These are phyloP conservation scores for Chaetomium sp. DNA, from an alignment of 2,329 filamentous ascomycete species.

Conservation along the genomic window DNA sequence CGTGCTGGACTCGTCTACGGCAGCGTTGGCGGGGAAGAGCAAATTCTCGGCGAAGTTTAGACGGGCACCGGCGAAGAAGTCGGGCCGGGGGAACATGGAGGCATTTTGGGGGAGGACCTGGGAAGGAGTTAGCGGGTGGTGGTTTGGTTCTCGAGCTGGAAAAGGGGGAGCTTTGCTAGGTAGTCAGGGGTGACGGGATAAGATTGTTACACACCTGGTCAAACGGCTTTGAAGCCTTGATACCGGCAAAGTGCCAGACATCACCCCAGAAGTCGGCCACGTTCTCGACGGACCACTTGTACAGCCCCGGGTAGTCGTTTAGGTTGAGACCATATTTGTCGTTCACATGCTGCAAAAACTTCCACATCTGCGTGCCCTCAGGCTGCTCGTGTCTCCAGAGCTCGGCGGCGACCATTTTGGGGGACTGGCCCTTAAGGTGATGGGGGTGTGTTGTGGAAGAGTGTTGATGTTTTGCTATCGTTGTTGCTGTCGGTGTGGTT, in stretches of 20 bases:
- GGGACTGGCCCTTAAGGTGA: background rate
- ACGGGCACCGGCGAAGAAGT: conserved; percentile 72
- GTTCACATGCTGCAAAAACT: conserved; percentile 65
- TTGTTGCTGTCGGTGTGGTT: too few relatives aligned
- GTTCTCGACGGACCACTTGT: conserved; percentile 77
- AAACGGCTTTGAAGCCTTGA: conserved; percentile 61
- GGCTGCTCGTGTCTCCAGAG: conserved; percentile 69
- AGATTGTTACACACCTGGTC: conserved; percentile 42
- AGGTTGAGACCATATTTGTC: conserved; percentile 58
- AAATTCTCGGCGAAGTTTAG: conserved; percentile 96
- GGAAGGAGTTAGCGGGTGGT: background rate
- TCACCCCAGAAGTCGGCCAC: conserved; percentile 76
- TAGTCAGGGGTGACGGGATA: background rate
- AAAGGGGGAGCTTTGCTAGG: background rate
- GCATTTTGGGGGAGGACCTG: conserved; percentile 62
- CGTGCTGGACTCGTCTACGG: conserved; percentile 50
- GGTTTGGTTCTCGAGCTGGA: background rate
- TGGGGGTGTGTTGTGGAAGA: too few relatives aligned
- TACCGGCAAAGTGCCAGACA: conserved; percentile 74
- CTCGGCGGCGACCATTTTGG: conserved; percentile 32
- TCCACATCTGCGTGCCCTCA: conserved; percentile 61
- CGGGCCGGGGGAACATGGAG: conserved; percentile 77
- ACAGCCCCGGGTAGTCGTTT: conserved; percentile 64
- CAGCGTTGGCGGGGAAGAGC: conserved; percentile 62
- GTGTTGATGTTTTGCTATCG: too few relatives aligned